A percentile compares a stretch with the other conserved stretches of the same genome.
Conservation (phyloP, 257 asterid species). For the Lycium ferocissimum region DNA sequence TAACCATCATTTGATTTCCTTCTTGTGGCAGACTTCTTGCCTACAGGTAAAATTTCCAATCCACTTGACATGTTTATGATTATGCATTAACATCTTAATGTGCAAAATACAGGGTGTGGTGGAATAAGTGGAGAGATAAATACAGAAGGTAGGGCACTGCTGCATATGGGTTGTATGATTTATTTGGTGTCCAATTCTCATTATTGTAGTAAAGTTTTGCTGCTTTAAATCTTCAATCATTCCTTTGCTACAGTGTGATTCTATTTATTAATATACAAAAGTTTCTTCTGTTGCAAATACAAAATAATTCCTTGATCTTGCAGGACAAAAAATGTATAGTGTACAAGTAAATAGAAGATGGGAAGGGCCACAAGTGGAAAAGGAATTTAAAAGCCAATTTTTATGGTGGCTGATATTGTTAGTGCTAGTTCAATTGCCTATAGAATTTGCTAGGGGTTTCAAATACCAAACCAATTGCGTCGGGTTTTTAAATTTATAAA, state of each 20-base stretch:
- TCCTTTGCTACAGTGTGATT: conserved; percentile 43
- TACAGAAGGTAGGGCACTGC: conserved; percentile 53
- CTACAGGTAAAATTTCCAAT: conserved; percentile 40
- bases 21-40: conserved; percentile 21
- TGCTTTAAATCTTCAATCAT: conserved; percentile 56
- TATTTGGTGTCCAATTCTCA: conserved; percentile 46
- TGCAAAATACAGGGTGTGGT: conserved; percentile 54
- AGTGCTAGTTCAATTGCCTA: conserved; percentile 26
- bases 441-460: neutral
- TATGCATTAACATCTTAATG: conserved; percentile 45
- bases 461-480: too few species aligned
- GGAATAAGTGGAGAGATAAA: conserved; percentile 41
- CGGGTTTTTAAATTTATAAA: too few species aligned
- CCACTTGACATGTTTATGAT: conserved; percentile 51
- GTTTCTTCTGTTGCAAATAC: neutral
- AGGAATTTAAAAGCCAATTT: conserved; percentile 20
- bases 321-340: neutral
- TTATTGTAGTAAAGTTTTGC: conserved; percentile 49
- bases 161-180: conserved; percentile 58
- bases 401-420: conserved; percentile 22
- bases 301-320: neutral
- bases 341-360: neutral
- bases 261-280: conserved; percentile 34
- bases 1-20: conserved; percentile 20
- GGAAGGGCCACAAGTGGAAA: neutral